Evolutionary conservation across 805 yeast species (phyloP).

Genomic region (Debaryomyces maramus): DNA sequence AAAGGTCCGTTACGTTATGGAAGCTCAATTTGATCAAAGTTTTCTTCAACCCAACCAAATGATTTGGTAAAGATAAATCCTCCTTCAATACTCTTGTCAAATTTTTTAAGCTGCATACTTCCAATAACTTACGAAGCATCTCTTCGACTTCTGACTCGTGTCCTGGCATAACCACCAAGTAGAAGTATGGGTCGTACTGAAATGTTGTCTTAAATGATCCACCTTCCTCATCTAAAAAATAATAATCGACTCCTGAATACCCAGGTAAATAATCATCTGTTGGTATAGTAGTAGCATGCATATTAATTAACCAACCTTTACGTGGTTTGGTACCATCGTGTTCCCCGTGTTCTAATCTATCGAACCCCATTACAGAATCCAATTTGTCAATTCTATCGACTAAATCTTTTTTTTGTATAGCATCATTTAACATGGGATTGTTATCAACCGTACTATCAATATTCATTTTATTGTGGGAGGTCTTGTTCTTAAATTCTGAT

Average conservation of each 20-base stretch:
- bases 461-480: slow-evolving; percentile 9
- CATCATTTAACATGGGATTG: slow-evolving; percentile 38
- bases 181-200: slow-evolving; percentile 84
- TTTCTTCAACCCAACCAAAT: slow-evolving; percentile 72
- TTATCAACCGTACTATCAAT: slow-evolving; percentile 14
- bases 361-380: slow-evolving; percentile 87
- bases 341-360: slow-evolving; percentile 71
- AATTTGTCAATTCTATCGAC: slow-evolving; percentile 63
- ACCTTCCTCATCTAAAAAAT: slow-evolving; percentile 94
- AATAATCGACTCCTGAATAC: slow-evolving; percentile 86
- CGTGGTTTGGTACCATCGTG: slow-evolving; percentile 45
- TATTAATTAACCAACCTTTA: slow-evolving; percentile 90
- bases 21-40: slow-evolving; percentile 68
- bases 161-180: slow-evolving; percentile 62
- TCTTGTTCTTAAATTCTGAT: slow-evolving; percentile 19
- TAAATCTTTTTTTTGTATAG: slow-evolving; percentile 50
- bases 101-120: slow-evolving; percentile 54
- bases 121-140: slow-evolving; percentile 66
- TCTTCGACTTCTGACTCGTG: slow-evolving; percentile 82
- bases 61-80: slow-evolving; percentile 82
- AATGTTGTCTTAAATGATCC: slow-evolving; percentile 89
- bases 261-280: slow-evolving; percentile 63
- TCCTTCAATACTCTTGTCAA: slow-evolving; percentile 64
- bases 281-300: slow-evolving; percentile 82
- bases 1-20: slow-evolving; percentile 70